A percentile compares a stretch with the other conserved stretches of the same genome.
Evolutionary conservation across 352 stramenopile species (phyloP).

Genomic region (Proteromonas lacertae): DNA sequence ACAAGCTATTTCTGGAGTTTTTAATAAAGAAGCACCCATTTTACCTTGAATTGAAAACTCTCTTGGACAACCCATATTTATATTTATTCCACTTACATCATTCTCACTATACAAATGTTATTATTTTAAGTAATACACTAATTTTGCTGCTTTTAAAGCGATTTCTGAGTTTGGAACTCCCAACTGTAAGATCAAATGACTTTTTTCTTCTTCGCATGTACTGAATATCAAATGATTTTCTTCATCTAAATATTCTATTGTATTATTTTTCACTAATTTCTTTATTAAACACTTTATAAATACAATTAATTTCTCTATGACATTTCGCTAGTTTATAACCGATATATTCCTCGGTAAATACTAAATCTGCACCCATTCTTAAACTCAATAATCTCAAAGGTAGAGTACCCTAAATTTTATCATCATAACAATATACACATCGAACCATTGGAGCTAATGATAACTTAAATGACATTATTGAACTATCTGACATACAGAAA

Average conservation of each 20-base stretch:
- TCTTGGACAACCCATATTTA: constrained; percentile 76
- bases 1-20: constrained; percentile 36
- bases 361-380: not conserved
- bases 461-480: too few relatives aligned
- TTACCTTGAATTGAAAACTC: constrained; percentile 47
- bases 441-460: too few relatives aligned
- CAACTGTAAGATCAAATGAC: constrained; percentile 46
- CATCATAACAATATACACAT: too few relatives aligned
- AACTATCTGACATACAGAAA: too few relatives aligned
- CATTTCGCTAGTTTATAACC: constrained; percentile 42
- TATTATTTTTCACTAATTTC: constrained; percentile 19
- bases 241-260: constrained; percentile 41
- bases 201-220: constrained; percentile 31
- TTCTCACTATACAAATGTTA: too few relatives aligned
- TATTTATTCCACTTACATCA: constrained; percentile 48
- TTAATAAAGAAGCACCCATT: constrained; percentile 50
- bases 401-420: too few relatives aligned
- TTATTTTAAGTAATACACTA: constrained; percentile 6
- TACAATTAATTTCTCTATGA: constrained; percentile 31
- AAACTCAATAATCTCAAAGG: not conserved
- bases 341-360: constrained; percentile 32
- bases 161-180: constrained; percentile 24
- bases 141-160: constrained; percentile 8
- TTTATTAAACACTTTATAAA: constrained; percentile 10
- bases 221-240: constrained; percentile 37